These are phyloP conservation scores for Poa annua DNA, from an alignment of 176 grass and related monocot genomes.

Conservation along the genomic window DNA sequence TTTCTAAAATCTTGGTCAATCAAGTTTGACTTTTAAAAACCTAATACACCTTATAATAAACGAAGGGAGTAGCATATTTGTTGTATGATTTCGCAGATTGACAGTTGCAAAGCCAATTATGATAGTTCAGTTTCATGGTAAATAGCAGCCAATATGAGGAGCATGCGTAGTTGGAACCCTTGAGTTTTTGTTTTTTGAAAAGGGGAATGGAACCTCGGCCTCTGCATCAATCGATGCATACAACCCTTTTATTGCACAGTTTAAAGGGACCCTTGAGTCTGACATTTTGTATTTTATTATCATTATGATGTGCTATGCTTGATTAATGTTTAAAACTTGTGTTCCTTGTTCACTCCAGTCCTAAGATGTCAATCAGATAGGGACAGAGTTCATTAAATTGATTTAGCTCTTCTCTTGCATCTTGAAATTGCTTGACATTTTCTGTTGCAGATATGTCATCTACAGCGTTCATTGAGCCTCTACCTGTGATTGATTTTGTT, in stretches of 20 bases:
- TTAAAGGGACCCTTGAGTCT: background rate
- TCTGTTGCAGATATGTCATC: conserved; percentile 67
- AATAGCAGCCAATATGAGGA: background rate
- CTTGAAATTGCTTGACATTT: conserved; percentile 14
- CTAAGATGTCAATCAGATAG: background rate
- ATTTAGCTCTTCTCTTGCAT: conserved; percentile 5
- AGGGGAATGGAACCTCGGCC: no score
- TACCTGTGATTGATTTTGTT: conserved; percentile 67
- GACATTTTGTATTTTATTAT: background rate
- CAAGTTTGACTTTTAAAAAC: no score
- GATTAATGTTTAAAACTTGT: background rate
- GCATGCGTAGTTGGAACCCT: background rate
- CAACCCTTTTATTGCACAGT: no score
- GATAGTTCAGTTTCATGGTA: background rate
- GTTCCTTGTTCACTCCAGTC: background rate
- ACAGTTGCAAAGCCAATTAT: background rate
- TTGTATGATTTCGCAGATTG: background rate
- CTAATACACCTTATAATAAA: no score
- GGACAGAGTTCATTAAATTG: background rate
- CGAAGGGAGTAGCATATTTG: background rate
- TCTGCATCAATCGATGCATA: no score
- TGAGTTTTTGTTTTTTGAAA: no score
- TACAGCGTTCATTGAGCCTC: conserved; percentile 70
- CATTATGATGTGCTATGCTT: conserved; percentile 5
- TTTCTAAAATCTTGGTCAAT: no score